Base-by-base conservation (phyloP, 345 rosid species). In the Boechera retrofracta region DNA sequence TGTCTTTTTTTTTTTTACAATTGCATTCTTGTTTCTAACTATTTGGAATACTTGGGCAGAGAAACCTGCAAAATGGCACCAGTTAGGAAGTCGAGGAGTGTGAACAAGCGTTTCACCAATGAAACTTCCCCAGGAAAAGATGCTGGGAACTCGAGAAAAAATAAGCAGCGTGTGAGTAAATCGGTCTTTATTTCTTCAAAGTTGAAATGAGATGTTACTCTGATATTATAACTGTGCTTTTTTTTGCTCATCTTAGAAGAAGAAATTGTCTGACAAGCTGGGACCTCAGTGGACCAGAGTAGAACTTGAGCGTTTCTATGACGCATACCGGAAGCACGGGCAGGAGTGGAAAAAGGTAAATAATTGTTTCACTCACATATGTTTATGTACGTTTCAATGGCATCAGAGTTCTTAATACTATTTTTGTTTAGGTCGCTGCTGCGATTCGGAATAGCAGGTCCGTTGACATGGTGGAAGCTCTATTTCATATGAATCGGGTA, bases 241-340 rank as follows among this genome's bases (percentile, higher is more conserved):
- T 15, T 21, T 74, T 67, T 16, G 21, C 76, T 77, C 15, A 63
- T 45, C 55, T 3, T 80, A 86, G 91, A 87, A 91, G 88, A 88
- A 82, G 85, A 95, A 91, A 72, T 79, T 89, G 72, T 72, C 97
- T 71, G 94, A 91, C 58, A 91, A 88, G 85, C 80, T 93, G 65
- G 99, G 99, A 67, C 85, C 95, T 73, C 97, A 91, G 55, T 96
- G 99, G 99, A 89, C 84, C 72, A 85, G 84, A 82, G 81, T 52
- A n/a, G 99, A 96, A 81, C 92, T 93, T 36, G 89, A 87, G 78
- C 86, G 86, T 51, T 96, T 96, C 84, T 96, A 96, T 79, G 92
- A 87, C 68, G 91, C 93, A 39, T 96, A 89, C 70, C 82, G 98
- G 7, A 88, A 81, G 66, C 83, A 96, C 62, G 99, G 98, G 33